Conservation (phyloP, 768 basidiomycete genomes). For the Suillus subaureus region DNA sequence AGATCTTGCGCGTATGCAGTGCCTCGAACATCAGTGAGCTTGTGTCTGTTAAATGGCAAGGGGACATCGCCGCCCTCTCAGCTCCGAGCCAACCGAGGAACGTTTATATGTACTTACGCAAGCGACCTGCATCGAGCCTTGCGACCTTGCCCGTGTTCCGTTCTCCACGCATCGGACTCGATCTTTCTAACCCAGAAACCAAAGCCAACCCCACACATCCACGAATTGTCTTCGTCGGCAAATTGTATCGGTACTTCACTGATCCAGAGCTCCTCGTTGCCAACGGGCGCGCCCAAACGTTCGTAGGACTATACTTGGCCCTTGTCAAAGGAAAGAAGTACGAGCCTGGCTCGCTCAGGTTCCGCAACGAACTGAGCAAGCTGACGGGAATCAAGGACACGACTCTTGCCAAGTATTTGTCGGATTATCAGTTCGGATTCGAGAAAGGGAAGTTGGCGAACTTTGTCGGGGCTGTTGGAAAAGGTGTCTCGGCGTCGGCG, state of each 20-base stretch:
- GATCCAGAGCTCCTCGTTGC: constrained; percentile 57
- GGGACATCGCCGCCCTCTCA: constrained; percentile 58
- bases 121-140: neutral
- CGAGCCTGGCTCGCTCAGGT: constrained; percentile 18
- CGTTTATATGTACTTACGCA: constrained; percentile 28
- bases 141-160: constrained; percentile 41
- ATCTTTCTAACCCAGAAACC: constrained; percentile 67
- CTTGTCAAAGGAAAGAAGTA: constrained; percentile 24
- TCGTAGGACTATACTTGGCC: constrained; percentile 52
- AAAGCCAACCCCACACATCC: constrained; percentile 42
- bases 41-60: constrained; percentile 56
- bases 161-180: constrained; percentile 78
- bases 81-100: constrained; percentile 19
- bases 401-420: constrained; percentile 38
- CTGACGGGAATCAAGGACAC: constrained; percentile 35
- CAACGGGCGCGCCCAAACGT: constrained; percentile 74
- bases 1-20: constrained; percentile 56
- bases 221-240: constrained; percentile 61
- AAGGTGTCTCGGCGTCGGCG: constrained; percentile 41
- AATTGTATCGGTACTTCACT: constrained; percentile 66
- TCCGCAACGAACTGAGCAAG: constrained; percentile 34
- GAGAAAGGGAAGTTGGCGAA: constrained; percentile 30
- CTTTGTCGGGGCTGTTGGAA: constrained; percentile 44
- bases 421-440: constrained; percentile 36
- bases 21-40: constrained; percentile 54